Base-by-base conservation (phyloP, 2,329 filamentous ascomycete species). In the Fusarium hostae region DNA sequence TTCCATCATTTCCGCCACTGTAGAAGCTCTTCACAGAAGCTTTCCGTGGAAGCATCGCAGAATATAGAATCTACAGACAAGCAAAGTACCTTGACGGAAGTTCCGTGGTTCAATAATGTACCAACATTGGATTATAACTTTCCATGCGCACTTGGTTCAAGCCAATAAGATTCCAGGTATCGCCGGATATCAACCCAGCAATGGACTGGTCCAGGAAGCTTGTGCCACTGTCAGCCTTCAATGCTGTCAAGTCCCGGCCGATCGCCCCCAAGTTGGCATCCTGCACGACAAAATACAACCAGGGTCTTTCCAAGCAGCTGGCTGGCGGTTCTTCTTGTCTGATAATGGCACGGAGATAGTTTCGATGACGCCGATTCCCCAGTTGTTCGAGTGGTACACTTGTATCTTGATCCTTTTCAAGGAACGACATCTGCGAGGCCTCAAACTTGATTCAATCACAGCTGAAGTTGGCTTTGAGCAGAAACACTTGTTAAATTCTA, bases 161-260 rank as follows among this genome's bases (percentile, higher is more conserved):
- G 37, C 68, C 60, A 52, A 50, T 65, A 24, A 39, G 50, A 47
- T 22, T 39, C 54, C 47, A 43, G 54, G 60, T 59, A 66, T 66
- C 55, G 68, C 69, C 71, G 62, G 62, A 68, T 68, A 65, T 63
- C 45, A 52, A 55, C 40, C 66, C 59, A 68, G 41, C 51, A 51
- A 37, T 65, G 51, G 37, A 35, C 43, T 59, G 59, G 68, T 66
- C 59, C 48, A 59, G 50, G 45, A 61, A 57, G 68, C 52, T 72
- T 59, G 65, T 66, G 54, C 57, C 58, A 62, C 55, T 58, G 40
- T 66, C 45, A 51, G 47, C 41, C 41, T 67, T 56, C 15, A 59
- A 50, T 61, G 43, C 58, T 48, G 54, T 56, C 65, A 70, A 72
- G 61, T 62, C 69, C 64, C 54, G 35, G 66, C 52, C 54, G 61